Evolutionary conservation across 371 early-diverging fungal genomes (phyloP), one percentile per base, ranked within the genome.

Genomic region (Lichtheimia hyalospora): DNA sequence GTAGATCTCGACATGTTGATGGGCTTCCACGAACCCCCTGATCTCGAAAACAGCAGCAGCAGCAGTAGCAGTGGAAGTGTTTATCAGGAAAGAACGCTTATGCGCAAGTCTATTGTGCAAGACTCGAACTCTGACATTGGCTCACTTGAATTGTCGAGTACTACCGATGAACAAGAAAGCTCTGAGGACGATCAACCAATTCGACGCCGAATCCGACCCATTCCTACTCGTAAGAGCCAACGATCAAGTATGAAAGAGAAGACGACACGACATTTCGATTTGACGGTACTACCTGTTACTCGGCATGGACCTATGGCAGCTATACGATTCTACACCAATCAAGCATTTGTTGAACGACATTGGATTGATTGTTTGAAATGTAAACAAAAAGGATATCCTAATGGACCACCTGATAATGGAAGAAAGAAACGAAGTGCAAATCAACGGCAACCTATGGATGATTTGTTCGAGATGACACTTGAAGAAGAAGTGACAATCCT

Each of bases 401-500:
- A 55, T 54, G 20, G 68, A 55, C 6, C 13, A 49, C 21, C 12
- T 15, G 20, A 56, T 15, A 62, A 58, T 23, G 43, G 2, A 5
- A 14, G 24, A 39, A 24, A 25, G 18, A 10, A 25, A 16, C 3
- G 54, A 18, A 6, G 10, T 23, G 6, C 27, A 25, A 10, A 15
- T 18, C 41, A 10, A 3, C 48, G 20, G 16, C 25, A 21, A 16
- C 21, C 6, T 7, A 7, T n/a, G 7, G 51, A 51, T 15, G 59
- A 58, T 3, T 13, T 5, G 13, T 51, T 58, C 8, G 40, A 51
- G 16, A 40, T 51, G n/a, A 39, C 59, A 13, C 63, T 63, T 39
- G 70, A 66, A 27, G 75, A 71, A 8, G 72, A 71, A 13, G 66
- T 66, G 28, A 67, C 61, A 34, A 58, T 70, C 3, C 49, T 66